Evolutionary conservation across 78 protist genomes (phyloP).

Genomic region (Speleostelium caveatum): DNA sequence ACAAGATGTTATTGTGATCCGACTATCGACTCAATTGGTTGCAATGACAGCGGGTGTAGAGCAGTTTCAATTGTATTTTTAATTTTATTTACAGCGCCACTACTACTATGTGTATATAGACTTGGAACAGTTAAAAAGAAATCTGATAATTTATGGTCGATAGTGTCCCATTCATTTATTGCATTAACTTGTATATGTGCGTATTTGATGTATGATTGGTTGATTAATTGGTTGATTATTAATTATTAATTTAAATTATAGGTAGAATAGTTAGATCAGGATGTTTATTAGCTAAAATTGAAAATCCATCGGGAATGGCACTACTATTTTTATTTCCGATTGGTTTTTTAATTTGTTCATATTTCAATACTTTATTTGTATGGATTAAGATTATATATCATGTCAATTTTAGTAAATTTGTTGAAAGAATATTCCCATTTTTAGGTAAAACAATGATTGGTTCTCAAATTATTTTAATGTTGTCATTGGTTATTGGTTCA

Average conservation of each 20-base stretch:
- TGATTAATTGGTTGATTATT: not conserved
- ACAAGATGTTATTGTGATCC: conserved; percentile 69
- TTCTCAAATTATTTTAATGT: conserved; percentile 22
- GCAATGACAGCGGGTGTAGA: conserved; percentile 31
- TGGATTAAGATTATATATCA: conserved; percentile 66
- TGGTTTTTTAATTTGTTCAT: conserved; percentile 45
- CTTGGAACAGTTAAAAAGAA: not conserved
- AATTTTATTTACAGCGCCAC: conserved; percentile 23
- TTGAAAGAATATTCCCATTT: conserved; percentile 40
- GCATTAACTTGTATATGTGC: conserved; percentile 8
- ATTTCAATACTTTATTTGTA: conserved; percentile 44
- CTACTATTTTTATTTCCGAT: conserved; percentile 35
- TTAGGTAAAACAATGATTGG: conserved; percentile 22
- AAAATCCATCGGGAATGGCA: not conserved
- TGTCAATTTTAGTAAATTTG: conserved; percentile 38
- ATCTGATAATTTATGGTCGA: conserved; percentile 46
- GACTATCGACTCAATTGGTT: conserved; percentile 1
- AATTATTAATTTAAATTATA: not conserved
- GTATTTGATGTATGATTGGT: not conserved
- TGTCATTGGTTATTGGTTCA: not conserved
- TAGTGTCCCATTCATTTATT: conserved; percentile 28
- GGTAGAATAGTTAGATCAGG: conserved; percentile 36
- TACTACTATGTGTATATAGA: conserved; percentile 21
- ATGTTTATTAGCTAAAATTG: not conserved
- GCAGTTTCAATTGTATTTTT: conserved; percentile 17